These are phyloP conservation scores for Penicillium angulare DNA, from an alignment of 495 filamentous ascomycete genomes.

Conservation along the genomic window DNA sequence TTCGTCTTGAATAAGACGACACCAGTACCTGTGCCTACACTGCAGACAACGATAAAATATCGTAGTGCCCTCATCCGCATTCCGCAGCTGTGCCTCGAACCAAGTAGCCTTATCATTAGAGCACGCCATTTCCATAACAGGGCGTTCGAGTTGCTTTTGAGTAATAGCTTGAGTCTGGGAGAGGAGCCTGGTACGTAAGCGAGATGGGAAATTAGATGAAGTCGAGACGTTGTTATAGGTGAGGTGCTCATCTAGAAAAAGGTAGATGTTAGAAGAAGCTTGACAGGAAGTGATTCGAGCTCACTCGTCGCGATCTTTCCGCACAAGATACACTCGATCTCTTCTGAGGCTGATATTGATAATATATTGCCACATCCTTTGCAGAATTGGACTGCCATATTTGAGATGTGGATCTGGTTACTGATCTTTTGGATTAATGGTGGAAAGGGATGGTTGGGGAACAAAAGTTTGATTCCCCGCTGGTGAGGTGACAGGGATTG, in stretches of 20 bases:
- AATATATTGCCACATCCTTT: not conserved
- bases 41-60: constrained; percentile 71
- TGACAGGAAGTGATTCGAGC: constrained; percentile 10
- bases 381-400: constrained; percentile 1
- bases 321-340: not conserved
- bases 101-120: constrained; percentile 68
- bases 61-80: constrained; percentile 84
- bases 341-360: not conserved
- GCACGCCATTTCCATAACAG: constrained; percentile 57
- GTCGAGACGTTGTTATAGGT: not conserved
- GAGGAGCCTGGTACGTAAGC: not conserved
- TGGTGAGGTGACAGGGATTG: too few relatives aligned
- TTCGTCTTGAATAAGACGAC: not conserved
- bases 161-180: not conserved
- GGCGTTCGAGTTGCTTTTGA: constrained; percentile 10
- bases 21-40: constrained; percentile 63
- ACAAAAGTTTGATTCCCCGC: too few relatives aligned
- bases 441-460: too few relatives aligned
- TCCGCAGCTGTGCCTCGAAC: constrained; percentile 69
- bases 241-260: not conserved
- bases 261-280: not conserved
- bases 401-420: too few relatives aligned
- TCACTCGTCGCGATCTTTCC: not conserved
- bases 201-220: not conserved
- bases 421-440: too few relatives aligned